phyloP scores from a whole-genome alignment of 164 flowering plant species.

The Sedum album region DNA sequence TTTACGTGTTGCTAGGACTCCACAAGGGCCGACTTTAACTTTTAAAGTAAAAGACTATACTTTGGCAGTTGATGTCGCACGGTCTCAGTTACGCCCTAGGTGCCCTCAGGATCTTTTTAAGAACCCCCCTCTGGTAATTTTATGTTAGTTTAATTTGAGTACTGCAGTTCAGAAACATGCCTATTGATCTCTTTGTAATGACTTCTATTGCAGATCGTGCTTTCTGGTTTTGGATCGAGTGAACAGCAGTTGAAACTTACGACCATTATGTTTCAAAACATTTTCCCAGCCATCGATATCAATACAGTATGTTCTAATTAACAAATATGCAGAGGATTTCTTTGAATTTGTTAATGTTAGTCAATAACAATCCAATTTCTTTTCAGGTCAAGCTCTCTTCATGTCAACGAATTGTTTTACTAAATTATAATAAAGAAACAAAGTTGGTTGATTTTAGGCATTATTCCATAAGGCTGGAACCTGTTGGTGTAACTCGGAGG shows the following conservation, averaged over 20 bases:
- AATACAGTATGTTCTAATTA: constrained; percentile 59
- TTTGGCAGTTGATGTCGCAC: constrained; percentile 71
- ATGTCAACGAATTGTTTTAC: constrained; percentile 87
- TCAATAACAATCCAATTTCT: constrained; percentile 5
- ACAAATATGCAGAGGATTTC: background rate
- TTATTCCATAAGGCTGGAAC: constrained; percentile 85
- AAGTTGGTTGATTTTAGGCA: constrained; percentile 87
- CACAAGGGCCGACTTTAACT: constrained; percentile 92
- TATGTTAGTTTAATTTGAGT: background rate
- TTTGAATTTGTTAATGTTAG: background rate
- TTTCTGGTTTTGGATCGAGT: constrained; percentile 61
- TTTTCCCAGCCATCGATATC: constrained; percentile 86
- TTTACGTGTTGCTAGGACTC: constrained; percentile 80
- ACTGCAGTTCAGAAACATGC: background rate
- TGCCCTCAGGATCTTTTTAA: constrained; percentile 83
- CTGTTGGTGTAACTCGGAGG: constrained; percentile 83
- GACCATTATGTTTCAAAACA: constrained; percentile 83
- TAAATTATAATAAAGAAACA: constrained; percentile 82
- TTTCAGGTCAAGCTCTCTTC: constrained; percentile 78
- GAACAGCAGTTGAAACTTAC: constrained; percentile 83
- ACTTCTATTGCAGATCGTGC: constrained; percentile 60
- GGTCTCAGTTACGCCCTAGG: constrained; percentile 79
- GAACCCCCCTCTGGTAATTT: constrained; percentile 68
- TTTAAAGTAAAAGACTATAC: constrained; percentile 81
- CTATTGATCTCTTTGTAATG: background rate